Conservation (phyloP, 768 basidiomycete genomes). For the Lentinula aciculospora region DNA sequence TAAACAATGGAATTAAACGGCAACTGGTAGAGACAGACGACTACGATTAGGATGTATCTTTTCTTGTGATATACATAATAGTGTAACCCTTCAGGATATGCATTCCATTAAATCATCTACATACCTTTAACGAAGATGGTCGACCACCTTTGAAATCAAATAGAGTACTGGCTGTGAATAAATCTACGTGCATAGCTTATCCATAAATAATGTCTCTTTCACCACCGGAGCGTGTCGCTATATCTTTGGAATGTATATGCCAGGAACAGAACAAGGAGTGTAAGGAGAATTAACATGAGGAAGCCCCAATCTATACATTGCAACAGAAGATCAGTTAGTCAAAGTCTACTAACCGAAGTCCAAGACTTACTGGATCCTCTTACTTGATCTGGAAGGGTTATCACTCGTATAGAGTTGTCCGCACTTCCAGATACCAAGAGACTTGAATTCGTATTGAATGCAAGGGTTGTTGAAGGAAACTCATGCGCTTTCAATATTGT, state of each 20-base stretch:
- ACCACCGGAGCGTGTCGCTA: background rate
- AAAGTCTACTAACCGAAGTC: slow-evolving; percentile 9
- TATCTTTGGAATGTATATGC: slow-evolving; percentile 34
- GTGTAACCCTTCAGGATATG: slow-evolving; percentile 4
- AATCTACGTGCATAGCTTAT: slow-evolving; percentile 8
- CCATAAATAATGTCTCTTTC: background rate
- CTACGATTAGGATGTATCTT: slow-evolving; percentile 50
- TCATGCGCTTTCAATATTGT: slow-evolving; percentile 93
- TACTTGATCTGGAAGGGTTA: slow-evolving; percentile 59
- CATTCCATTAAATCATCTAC: background rate
- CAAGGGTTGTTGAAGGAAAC: slow-evolving; percentile 85
- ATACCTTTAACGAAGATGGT: too few relatives aligned
- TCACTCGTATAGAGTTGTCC: slow-evolving; percentile 80
- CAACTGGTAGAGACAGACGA: slow-evolving; percentile 86
- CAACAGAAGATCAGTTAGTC: slow-evolving; percentile 7
- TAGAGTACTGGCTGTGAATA: background rate
- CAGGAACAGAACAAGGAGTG: slow-evolving; percentile 35
- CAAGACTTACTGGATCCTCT: slow-evolving; percentile 44
- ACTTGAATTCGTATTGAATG: slow-evolving; percentile 81
- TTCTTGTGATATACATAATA: slow-evolving; percentile 15
- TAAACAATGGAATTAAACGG: slow-evolving; percentile 60
- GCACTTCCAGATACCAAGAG: slow-evolving; percentile 86
- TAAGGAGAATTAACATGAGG: slow-evolving; percentile 33
- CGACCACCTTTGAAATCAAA: too few relatives aligned
- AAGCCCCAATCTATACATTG: slow-evolving; percentile 29